phyloP scores from a whole-genome alignment of 352 stramenopile species.

The Phytophthora syringae region DNA sequence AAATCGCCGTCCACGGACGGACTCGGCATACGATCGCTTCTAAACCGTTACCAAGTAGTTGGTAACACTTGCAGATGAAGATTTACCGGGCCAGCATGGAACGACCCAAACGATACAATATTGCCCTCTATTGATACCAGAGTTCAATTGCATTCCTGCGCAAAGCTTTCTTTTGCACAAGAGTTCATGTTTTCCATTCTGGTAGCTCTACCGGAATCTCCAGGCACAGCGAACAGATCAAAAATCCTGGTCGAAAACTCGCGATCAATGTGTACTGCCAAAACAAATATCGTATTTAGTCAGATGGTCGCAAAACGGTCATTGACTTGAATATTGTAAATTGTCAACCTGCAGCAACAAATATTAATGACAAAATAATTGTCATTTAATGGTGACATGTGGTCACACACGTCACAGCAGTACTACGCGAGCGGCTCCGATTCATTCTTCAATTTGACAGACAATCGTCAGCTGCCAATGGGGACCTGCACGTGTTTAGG shows the following conservation, averaged over 20 bases:
- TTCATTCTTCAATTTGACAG: constrained; percentile 33
- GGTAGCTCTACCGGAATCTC: no score
- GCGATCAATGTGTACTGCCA: background rate
- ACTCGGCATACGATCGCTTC: constrained; percentile 31
- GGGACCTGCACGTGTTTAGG: constrained; percentile 22
- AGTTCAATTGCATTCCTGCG: no score
- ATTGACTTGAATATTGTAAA: background rate
- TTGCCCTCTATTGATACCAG: no score
- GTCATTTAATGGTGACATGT: no score
- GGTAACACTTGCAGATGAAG: constrained; percentile 6
- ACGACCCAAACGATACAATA: no score
- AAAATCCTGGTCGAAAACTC: constrained; percentile 13
- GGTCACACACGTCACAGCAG: background rate
- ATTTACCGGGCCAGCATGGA: no score
- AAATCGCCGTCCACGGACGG: constrained; percentile 14
- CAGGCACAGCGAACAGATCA: background rate
- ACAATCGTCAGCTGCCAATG: constrained; percentile 10
- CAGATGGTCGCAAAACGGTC: background rate
- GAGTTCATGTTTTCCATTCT: no score
- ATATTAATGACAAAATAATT: background rate
- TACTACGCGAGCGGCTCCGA: background rate
- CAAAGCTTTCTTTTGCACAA: no score
- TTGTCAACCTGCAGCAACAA: background rate
- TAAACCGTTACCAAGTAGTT: constrained; percentile 25
- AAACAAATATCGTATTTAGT: constrained; percentile 8